Conservation (phyloP, 1,139 yeast species). For the Candida tetrigidarum region DNA sequence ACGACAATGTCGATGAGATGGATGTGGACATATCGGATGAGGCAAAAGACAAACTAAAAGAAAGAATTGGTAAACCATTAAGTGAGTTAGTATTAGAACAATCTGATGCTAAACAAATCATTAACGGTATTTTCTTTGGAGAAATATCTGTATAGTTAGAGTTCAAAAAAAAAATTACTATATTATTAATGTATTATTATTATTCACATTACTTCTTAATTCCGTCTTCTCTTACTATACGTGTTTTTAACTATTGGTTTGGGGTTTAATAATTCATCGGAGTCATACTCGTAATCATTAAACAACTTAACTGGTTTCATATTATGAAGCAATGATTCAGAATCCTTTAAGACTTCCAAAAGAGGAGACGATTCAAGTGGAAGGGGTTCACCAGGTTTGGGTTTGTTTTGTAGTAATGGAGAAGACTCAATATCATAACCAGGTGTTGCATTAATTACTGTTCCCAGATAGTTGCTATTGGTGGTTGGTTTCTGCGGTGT, state of each 20-base stretch:
- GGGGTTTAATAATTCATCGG: conserved; percentile 20
- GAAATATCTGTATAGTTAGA: conserved; percentile 39
- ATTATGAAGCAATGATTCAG: conserved; percentile 6
- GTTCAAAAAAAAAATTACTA: neutral
- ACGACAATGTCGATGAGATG: conserved; percentile 29
- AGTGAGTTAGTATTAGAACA: conserved; percentile 54
- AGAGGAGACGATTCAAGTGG: conserved; percentile 37
- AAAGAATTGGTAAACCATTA: conserved; percentile 65
- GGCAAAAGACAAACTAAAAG: conserved; percentile 48
- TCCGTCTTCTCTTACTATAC: conserved; percentile 13
- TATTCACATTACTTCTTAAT: conserved; percentile 1
- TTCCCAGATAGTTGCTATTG: neutral
- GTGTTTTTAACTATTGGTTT: conserved; percentile 9
- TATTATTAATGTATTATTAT: conserved; percentile 14
- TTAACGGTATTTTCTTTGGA: conserved; percentile 80
- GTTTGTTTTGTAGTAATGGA: conserved; percentile 19
- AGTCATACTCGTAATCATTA: conserved; percentile 19
- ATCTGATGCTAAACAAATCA: conserved; percentile 58
- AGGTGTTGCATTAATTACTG: conserved; percentile 11
- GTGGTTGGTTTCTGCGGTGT: conserved; percentile 10
- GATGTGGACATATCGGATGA: conserved; percentile 45
- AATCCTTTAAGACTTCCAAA: conserved; percentile 21
- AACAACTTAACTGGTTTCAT: conserved; percentile 5
- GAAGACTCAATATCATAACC: conserved; percentile 20
- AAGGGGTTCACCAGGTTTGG: conserved; percentile 42